Evolutionary conservation across 768 basidiomycete genomes (phyloP).

Genomic region (Cubamyces sp.): DNA sequence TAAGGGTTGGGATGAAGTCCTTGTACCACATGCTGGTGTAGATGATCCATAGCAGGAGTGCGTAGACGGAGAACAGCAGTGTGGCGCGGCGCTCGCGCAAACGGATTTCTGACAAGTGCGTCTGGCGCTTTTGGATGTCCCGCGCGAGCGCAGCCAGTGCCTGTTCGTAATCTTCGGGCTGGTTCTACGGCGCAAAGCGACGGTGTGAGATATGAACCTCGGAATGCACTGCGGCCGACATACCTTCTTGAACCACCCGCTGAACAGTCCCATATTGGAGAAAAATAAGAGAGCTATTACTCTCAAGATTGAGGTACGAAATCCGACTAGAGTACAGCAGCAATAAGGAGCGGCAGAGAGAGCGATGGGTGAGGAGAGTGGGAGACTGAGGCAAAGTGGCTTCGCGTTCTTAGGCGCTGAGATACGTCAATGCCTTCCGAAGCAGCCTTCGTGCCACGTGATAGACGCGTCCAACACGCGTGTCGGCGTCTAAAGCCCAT

Average conservation of each 20-base stretch:
- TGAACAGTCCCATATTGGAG: constrained; percentile 15
- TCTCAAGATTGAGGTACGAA: background rate
- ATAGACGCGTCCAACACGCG: constrained; percentile 13
- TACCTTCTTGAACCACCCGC: constrained; percentile 25
- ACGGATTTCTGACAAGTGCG: constrained; percentile 80
- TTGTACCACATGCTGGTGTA: constrained; percentile 80
- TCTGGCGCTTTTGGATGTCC: constrained; percentile 75
- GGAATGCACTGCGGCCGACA: background rate
- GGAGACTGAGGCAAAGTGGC: constrained; percentile 3
- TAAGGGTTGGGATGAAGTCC: constrained; percentile 52
- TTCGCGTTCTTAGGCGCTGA: background rate
- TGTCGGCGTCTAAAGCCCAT: constrained; percentile 2
- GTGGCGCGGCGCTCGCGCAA: constrained; percentile 81
- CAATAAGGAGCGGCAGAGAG: constrained; percentile 14
- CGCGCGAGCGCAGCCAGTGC: constrained; percentile 66
- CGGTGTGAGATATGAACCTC: background rate
- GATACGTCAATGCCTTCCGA: constrained; percentile 16
- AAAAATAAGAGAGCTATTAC: background rate
- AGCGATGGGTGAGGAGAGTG: background rate
- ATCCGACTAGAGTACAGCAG: constrained; percentile 17
- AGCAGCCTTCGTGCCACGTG: constrained; percentile 20
- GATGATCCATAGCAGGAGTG: constrained; percentile 70
- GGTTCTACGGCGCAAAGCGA: constrained; percentile 38
- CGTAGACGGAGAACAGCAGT: constrained; percentile 76
- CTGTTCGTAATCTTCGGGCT: constrained; percentile 78